Evolutionary conservation across 257 asterid genomes (phyloP).

Genomic region (Paraleonurus japonicus): DNA sequence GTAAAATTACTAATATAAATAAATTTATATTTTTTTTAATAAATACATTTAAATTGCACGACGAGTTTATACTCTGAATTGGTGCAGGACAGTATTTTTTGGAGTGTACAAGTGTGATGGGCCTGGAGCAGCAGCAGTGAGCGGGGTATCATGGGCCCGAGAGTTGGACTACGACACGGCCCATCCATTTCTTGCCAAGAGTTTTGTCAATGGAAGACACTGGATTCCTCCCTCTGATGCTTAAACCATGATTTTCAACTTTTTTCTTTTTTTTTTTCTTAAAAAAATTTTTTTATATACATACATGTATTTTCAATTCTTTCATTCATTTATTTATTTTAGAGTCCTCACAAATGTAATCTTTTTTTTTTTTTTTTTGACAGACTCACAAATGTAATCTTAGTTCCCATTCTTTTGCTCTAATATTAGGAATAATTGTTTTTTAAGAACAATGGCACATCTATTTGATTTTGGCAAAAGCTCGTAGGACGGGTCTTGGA

Average conservation of each 20-base stretch:
- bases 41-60: too few species aligned
- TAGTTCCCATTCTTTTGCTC: not conserved
- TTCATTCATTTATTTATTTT: not conserved
- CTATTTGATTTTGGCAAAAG: too few species aligned
- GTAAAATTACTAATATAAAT: too few species aligned
- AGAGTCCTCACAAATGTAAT: not conserved
- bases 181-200: conserved; percentile 58
- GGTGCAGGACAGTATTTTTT: conserved; percentile 41
- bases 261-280: not conserved
- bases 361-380: not conserved
- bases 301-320: not conserved
- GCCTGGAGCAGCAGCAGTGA: conserved; percentile 56
- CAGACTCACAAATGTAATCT: not conserved
- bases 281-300: too few species aligned
- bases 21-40: too few species aligned
- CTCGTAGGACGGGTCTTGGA: too few species aligned
- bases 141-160: conserved; percentile 57
- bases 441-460: too few species aligned
- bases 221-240: conserved; percentile 80
- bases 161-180: conserved; percentile 46
- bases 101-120: conserved; percentile 47
- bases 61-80: too few species aligned
- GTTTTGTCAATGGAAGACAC: conserved; percentile 88
- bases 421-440: too few species aligned
- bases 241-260: too few species aligned